A percentile compares a stretch with the other conserved stretches of the same genome.
These are phyloP conservation scores for Pseudogymnoascus verrucosus DNA, from an alignment of 2,329 filamentous ascomycete genomes.

Conservation along the genomic window DNA sequence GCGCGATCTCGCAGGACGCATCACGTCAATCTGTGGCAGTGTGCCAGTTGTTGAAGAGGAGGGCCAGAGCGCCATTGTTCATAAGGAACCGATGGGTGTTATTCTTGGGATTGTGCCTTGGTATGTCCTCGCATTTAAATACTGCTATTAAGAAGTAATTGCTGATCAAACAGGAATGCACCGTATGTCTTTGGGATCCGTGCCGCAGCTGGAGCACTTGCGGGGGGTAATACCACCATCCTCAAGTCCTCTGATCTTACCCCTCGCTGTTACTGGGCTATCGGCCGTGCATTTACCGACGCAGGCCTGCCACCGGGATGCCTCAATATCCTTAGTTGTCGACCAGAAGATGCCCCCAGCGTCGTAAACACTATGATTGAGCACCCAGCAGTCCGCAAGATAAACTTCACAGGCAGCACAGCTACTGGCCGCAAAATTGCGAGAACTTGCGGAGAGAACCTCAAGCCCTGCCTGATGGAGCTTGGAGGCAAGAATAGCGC, in stretches of 20 bases:
- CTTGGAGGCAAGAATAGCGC: slow-evolving; percentile 64
- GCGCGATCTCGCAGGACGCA: slow-evolving; percentile 43
- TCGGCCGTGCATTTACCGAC: slow-evolving; percentile 57
- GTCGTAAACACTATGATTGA: slow-evolving; percentile 50
- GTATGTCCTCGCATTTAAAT: slow-evolving; percentile 29
- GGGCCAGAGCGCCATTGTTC: slow-evolving; percentile 43
- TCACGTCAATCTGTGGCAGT: slow-evolving; percentile 38
- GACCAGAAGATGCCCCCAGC: slow-evolving; percentile 42
- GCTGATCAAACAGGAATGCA: background rate
- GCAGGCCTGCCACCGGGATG: slow-evolving; percentile 62
- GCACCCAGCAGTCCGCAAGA: slow-evolving; percentile 51
- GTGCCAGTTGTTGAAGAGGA: slow-evolving; percentile 30
- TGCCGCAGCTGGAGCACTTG: slow-evolving; percentile 39
- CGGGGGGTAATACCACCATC: slow-evolving; percentile 65
- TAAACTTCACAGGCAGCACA: slow-evolving; percentile 72
- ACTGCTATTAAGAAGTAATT: background rate
- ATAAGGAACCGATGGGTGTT: slow-evolving; percentile 54
- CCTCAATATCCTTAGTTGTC: slow-evolving; percentile 50
- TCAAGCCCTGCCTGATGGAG: slow-evolving; percentile 67
- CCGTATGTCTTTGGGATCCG: slow-evolving; percentile 2
- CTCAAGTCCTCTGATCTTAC: slow-evolving; percentile 62
- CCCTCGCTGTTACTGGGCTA: slow-evolving; percentile 47
- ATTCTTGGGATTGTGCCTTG: slow-evolving; percentile 53
- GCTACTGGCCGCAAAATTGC: slow-evolving; percentile 61
- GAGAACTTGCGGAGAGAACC: slow-evolving; percentile 50